Base-by-base conservation (phyloP, 2,329 filamentous ascomycete genomes). In the Blumeriella jaapii region DNA sequence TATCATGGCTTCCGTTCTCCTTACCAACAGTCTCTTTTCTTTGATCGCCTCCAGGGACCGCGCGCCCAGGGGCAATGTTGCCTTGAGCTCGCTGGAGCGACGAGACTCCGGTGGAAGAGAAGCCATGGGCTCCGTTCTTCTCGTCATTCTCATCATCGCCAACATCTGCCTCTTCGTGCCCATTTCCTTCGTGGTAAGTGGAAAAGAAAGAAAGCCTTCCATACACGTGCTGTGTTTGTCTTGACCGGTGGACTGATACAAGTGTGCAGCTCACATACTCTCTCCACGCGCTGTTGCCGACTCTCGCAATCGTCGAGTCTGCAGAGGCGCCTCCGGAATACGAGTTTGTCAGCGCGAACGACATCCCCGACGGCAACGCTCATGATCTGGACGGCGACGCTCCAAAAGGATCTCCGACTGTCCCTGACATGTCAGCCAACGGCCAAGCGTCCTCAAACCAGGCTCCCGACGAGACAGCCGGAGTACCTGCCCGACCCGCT, bases 251-350 rank as follows among this genome's bases (percentile, higher is more conserved):
- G n/a, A 28, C 2, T 3, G n/a, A 22, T 26, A 6, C 24, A 22
- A 34, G 3, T 34, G 5, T n/a, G 20, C 11, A 34, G 31, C 10
- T 34, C 23, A 8, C 20, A 22, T 34, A 34, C n/a, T 26, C 31
- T 4, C 16, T 34, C 16, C 20, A 26, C 23, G 19, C 11, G 23
- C 31, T 34, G 2, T 19, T 17, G 9, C 23, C 31, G 6, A 34
- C 23, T 8, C 11, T 34, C 2, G 31, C 23, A 3, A 34, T 34
- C 16, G 31, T 34, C 16, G 31, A 34, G 25, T 6, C 20, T 11
- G 31, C 31, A 4, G 31, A 34, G 19, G 9, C 14, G 10, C 31
- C 31, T 27, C 31, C 31, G 5, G 31, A 34, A 17, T 34, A 34
- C 13, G 31, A 34, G 13, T 23, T 34, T 7, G 31, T 34, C 16